These are phyloP conservation scores for Mucor saturninus DNA, from an alignment of 371 early-diverging fungal species.

Conservation along the genomic window DNA sequence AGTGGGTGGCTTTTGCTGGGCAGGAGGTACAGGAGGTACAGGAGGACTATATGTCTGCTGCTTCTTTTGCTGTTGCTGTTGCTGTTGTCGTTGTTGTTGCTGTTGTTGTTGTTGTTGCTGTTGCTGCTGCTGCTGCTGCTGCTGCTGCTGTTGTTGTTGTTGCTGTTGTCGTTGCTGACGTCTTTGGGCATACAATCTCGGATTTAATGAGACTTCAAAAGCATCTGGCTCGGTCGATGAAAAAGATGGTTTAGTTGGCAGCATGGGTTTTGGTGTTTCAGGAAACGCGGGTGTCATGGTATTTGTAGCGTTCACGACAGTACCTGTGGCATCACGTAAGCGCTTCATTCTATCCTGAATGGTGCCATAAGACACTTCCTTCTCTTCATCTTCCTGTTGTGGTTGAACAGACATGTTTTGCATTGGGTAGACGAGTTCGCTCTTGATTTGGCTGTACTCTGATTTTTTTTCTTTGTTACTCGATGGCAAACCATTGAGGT, in stretches of 20 bases:
- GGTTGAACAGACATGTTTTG: conserved; percentile 5
- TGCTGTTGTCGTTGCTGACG: background rate
- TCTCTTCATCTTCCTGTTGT: conserved; percentile 1
- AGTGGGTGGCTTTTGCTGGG: background rate
- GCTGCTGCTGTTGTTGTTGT: background rate
- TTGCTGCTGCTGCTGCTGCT: background rate
- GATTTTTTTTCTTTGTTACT: conserved; percentile 7
- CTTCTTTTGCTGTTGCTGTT: background rate
- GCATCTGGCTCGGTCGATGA: conserved; percentile 5
- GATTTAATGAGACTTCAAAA: conserved; percentile 20
- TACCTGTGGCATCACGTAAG: conserved; percentile 20
- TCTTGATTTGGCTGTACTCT: conserved; percentile 18
- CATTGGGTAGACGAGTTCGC: conserved; percentile 23
- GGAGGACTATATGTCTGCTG: background rate
- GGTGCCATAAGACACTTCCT: background rate
- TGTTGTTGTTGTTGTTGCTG: background rate
- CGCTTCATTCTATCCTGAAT: conserved; percentile 24
- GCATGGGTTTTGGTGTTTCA: conserved; percentile 14
- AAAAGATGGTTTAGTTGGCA: conserved; percentile 2
- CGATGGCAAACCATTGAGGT: conserved; percentile 15
- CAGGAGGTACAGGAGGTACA: too few relatives aligned
- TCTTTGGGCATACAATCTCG: background rate
- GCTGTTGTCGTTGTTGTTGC: background rate
- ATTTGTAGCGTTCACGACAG: conserved; percentile 5
- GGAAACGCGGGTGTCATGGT: conserved; percentile 16